These are phyloP conservation scores for Solanum dulcamara DNA, from an alignment of 257 asterid genomes.

Conservation along the genomic window DNA sequence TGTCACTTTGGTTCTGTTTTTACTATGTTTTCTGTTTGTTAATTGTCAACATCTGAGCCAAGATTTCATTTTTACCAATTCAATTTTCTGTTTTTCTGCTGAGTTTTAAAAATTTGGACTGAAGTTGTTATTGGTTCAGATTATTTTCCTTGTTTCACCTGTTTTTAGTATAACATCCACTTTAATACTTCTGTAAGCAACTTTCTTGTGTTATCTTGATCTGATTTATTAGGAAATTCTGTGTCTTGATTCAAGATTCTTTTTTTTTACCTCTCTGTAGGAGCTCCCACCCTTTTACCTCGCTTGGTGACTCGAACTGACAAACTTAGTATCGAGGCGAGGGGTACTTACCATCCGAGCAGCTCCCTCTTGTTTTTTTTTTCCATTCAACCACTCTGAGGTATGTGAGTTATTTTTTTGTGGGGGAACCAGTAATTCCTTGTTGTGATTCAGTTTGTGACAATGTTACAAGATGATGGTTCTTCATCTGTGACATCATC, in stretches of 20 bases:
- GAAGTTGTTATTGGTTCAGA: neutral
- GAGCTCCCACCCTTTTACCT: neutral
- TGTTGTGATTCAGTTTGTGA: neutral
- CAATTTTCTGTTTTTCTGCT: neutral
- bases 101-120: neutral
- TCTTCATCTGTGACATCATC: conserved; percentile 67
- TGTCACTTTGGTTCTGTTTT: neutral
- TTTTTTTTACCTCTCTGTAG: neutral
- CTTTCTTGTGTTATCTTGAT: neutral
- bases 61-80: neutral
- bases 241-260: neutral
- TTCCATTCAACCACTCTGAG: neutral
- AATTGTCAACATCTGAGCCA: neutral
- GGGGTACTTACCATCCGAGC: neutral
- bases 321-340: neutral
- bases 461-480: conserved; percentile 89
- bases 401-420: neutral
- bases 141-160: neutral
- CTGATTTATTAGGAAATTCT: neutral
- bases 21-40: neutral
- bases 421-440: neutral
- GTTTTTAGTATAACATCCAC: neutral
- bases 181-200: neutral
- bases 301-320: neutral
- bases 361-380: neutral